A percentile compares a stretch with the other conserved stretches of the same genome.
These are phyloP conservation scores for Triangularia setosa DNA, from an alignment of 2,329 filamentous ascomycete genomes.

Conservation along the genomic window DNA sequence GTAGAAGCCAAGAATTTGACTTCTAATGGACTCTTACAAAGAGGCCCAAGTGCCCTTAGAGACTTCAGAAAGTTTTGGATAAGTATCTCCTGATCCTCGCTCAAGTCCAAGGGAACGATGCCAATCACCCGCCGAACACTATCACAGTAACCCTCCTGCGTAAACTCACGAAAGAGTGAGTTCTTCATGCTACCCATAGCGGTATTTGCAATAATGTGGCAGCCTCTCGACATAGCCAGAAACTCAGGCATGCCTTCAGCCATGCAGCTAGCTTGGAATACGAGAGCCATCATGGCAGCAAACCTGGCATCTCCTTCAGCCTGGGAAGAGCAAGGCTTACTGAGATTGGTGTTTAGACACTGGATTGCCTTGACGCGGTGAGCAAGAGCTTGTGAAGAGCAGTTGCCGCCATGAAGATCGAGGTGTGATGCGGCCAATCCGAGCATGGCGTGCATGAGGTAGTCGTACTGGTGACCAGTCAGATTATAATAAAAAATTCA, in stretches of 20 bases:
- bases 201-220: constrained; percentile 24
- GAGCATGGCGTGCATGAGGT: constrained; percentile 40
- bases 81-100: constrained; percentile 24
- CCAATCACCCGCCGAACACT: constrained; percentile 26
- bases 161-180: constrained; percentile 23
- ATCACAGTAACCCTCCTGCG: constrained; percentile 27
- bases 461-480: constrained; percentile 33
- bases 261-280: constrained; percentile 39
- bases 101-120: constrained; percentile 3
- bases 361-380: constrained; percentile 38
- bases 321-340: constrained; percentile 24
- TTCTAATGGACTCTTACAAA: constrained; percentile 33
- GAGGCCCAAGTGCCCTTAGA: constrained; percentile 27
- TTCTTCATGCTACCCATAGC: constrained; percentile 13
- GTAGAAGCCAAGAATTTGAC: constrained; percentile 31
- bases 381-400: constrained; percentile 30
- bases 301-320: constrained; percentile 37
- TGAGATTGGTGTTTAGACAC: constrained; percentile 34
- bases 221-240: constrained; percentile 37
- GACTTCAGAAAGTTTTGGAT: constrained; percentile 30
- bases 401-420: constrained; percentile 24
- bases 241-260: constrained; percentile 39
- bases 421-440: constrained; percentile 40
- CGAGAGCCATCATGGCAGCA: constrained; percentile 35
- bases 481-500: not conserved